Percentiles rank a stretch among this genome's conserved stretches.
Evolutionary conservation across 2,329 filamentous ascomycete species (phyloP).

Genomic region (Hypoxylon sp.): DNA sequence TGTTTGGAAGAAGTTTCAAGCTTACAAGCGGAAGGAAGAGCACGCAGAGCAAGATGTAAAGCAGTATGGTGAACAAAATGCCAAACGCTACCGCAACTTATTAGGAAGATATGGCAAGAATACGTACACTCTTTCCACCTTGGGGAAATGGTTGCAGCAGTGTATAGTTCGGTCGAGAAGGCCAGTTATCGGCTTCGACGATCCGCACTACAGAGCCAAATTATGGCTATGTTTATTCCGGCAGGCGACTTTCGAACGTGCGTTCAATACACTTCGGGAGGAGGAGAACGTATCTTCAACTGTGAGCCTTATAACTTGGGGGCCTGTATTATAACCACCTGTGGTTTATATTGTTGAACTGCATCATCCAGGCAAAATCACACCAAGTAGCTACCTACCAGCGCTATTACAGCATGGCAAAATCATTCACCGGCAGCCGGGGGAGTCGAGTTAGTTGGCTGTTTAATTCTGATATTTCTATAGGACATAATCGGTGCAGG

Average conservation of each 20-base stretch:
- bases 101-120: neutral
- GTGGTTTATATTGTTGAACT: too few relatives aligned
- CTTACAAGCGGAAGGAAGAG: neutral
- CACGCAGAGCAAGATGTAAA: neutral
- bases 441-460: too few relatives aligned
- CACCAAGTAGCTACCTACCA: too few relatives aligned
- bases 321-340: too few relatives aligned
- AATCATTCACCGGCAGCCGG: too few relatives aligned
- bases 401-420: too few relatives aligned
- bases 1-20: neutral
- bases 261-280: neutral
- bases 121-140: neutral
- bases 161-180: conserved; percentile 5
- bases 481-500: too few relatives aligned
- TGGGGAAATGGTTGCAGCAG: neutral
- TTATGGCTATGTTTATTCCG: conserved; percentile 3
- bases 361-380: too few relatives aligned
- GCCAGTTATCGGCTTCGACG: conserved; percentile 8
- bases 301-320: neutral
- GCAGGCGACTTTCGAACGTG: neutral
- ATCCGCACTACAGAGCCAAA: conserved; percentile 12
- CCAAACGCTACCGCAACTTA: neutral
- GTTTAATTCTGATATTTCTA: too few relatives aligned
- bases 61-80: neutral
- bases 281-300: neutral